Evolutionary conservation across 768 basidiomycete species (phyloP).

Genomic region (Sporobolomyces pararoseus): DNA sequence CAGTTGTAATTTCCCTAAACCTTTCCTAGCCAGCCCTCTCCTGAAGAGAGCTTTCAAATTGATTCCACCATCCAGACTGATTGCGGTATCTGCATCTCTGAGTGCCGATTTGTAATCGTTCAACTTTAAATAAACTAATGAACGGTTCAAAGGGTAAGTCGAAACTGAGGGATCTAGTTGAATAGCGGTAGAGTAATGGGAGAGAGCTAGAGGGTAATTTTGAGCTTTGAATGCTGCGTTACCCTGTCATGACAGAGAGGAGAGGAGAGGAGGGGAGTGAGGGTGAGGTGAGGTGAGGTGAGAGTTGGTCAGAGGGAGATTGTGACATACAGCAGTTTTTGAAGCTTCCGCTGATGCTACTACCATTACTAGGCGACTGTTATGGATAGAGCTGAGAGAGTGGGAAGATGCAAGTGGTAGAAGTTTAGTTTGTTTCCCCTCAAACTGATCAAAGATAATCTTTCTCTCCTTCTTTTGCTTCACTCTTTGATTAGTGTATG

Average conservation of each 20-base stretch:
- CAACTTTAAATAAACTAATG: conserved; percentile 87
- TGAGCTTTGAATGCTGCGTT: conserved; percentile 79
- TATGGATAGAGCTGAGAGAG: not conserved
- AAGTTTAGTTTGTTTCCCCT: not conserved
- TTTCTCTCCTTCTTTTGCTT: not conserved
- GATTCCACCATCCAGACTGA: conserved; percentile 46
- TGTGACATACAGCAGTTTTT: conserved; percentile 20
- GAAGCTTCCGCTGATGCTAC: conserved; percentile 6
- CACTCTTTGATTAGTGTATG: not conserved
- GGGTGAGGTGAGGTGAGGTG: too few species aligned
- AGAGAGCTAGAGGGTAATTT: conserved; percentile 72
- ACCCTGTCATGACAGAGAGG: conserved; percentile 57
- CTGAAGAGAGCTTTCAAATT: conserved; percentile 51
- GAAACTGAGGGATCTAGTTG: conserved; percentile 66
- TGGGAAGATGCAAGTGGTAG: not conserved
- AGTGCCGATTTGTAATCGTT: conserved; percentile 52
- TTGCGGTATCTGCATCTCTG: conserved; percentile 46
- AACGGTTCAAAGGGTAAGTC: conserved; percentile 81
- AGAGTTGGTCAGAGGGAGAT: too few species aligned
- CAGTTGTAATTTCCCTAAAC: conserved; percentile 20
- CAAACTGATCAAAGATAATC: not conserved
- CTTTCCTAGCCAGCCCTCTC: conserved; percentile 50
- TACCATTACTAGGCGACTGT: not conserved
- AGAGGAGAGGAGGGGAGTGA: not conserved
- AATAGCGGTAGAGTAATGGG: conserved; percentile 78